Conservation (phyloP, 164 flowering plant species). For the Macadamia integrifolia region DNA sequence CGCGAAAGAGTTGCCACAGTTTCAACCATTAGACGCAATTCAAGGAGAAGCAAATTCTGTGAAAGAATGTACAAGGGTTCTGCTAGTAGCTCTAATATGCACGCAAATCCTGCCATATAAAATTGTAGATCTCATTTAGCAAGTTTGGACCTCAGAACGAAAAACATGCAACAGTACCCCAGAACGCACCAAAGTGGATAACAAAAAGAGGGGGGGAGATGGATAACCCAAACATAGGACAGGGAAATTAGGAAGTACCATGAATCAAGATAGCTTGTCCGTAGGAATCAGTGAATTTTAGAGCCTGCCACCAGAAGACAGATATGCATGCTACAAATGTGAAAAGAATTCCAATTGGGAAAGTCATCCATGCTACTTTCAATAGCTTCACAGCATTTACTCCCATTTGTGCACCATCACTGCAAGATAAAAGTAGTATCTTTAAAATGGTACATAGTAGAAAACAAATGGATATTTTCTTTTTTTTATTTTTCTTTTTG, state of each 20-base stretch:
- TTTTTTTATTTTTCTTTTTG: no score
- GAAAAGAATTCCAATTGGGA: constrained; percentile 54
- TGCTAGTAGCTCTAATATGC: constrained; percentile 81
- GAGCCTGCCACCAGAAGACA: constrained; percentile 49
- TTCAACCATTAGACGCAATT: constrained; percentile 73
- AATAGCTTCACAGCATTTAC: constrained; percentile 50
- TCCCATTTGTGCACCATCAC: constrained; percentile 44
- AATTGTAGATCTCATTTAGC: constrained; percentile 2
- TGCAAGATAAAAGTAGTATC: constrained; percentile 27
- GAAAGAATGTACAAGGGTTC: constrained; percentile 93
- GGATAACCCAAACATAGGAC: no score
- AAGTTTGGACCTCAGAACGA: neutral
- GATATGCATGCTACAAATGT: constrained; percentile 33
- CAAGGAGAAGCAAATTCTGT: constrained; percentile 72
- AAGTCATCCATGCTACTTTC: constrained; percentile 60
- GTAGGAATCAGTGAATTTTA: constrained; percentile 39
- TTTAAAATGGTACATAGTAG: neutral
- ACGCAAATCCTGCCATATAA: constrained; percentile 67
- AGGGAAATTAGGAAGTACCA: constrained; percentile 24
- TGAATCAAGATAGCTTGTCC: constrained; percentile 49
- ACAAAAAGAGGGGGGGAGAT: neutral
- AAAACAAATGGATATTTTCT: no score
- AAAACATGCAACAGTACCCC: neutral
- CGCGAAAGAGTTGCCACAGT: constrained; percentile 69
- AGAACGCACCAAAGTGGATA: neutral